Evolutionary conservation across 2,329 filamentous ascomycete species (phyloP), one percentile per base, ranked within the genome.

Genomic region (Metarhizium rileyi): DNA sequence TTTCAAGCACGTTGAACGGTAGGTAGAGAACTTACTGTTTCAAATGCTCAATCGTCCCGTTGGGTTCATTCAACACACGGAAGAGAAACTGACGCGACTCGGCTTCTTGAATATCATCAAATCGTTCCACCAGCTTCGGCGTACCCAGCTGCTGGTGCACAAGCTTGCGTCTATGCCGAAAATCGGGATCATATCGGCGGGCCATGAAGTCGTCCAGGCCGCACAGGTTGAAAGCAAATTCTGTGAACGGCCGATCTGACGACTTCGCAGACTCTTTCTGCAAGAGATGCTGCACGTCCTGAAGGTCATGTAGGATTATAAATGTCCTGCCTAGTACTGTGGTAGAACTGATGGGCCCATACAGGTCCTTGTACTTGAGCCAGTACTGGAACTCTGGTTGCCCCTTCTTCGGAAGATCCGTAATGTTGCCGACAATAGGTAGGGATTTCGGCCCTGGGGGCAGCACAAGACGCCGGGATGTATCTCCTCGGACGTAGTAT

Each of bases 401-500:
- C 4, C 58, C 60, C 3, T 52, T 44, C 2, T 61, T 57, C 1
- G 71, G 72, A 22, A 76, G 55, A 52, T 76, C 71, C 4, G 59
- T 56, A n/a, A 74, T 49, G 54, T 75, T 75, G 9, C 73, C 73
- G 14, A 76, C 44, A 1, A 75, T 30, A 0, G 70, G 68, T 10
- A 69, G 56, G 0, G 62, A 62, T 25, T 47, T 59, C 56, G 53
- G 65, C 49, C 51, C 61, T 49, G 51, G 62, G 44, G 46, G 59
- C 4, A 49, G 46, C n/a, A n/a, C n/a, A n/a, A n/a, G n/a, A n/a
- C n/a, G n/a, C n/a, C n/a, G n/a, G n/a, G n/a, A n/a, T n/a, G n/a
- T n/a, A n/a, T n/a, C n/a, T n/a, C n/a, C n/a, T n/a, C n/a, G n/a
- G n/a, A n/a, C n/a, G n/a, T n/a, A n/a, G n/a, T n/a, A n/a, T n/a